phyloP scores from a whole-genome alignment of 305 asterid genomes.

The Solanum hybrid region DNA sequence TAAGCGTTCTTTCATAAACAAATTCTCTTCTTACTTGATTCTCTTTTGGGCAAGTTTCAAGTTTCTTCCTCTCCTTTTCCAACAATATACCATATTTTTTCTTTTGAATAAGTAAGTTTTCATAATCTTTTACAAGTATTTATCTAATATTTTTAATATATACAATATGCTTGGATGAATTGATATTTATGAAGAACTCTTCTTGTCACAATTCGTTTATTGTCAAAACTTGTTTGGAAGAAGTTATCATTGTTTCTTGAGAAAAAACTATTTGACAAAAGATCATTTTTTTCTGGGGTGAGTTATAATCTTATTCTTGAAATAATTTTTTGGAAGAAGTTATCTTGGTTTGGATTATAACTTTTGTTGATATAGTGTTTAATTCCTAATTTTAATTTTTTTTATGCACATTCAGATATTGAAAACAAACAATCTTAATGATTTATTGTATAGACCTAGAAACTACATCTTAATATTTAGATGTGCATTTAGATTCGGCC shows the following conservation, averaged over 20 bases:
- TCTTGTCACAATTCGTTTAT: not conserved
- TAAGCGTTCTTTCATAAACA: not conserved
- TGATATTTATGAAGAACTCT: not conserved
- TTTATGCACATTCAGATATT: not conserved
- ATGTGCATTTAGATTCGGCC: too few relatives aligned
- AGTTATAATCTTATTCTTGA: too few relatives aligned
- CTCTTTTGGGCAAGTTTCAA: not conserved
- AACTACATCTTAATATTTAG: too few relatives aligned
- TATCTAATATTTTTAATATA: too few relatives aligned
- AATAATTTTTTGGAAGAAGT: not conserved
- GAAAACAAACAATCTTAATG: too few relatives aligned
- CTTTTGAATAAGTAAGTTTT: not conserved
- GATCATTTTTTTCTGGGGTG: not conserved
- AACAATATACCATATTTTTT: too few relatives aligned
- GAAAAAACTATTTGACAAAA: not conserved
- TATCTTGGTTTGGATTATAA: not conserved
- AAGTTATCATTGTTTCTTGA: not conserved
- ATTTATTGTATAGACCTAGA: too few relatives aligned
- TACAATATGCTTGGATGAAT: not conserved
- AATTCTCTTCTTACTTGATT: not conserved
- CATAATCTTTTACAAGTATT: not conserved
- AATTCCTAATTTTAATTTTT: not conserved
- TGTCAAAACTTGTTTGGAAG: too few relatives aligned
- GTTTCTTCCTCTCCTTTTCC: not conserved
- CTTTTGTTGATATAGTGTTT: not conserved